Conservation (phyloP, 1,284 basidiomycete species). For the Amylostereum chailletii region DNA sequence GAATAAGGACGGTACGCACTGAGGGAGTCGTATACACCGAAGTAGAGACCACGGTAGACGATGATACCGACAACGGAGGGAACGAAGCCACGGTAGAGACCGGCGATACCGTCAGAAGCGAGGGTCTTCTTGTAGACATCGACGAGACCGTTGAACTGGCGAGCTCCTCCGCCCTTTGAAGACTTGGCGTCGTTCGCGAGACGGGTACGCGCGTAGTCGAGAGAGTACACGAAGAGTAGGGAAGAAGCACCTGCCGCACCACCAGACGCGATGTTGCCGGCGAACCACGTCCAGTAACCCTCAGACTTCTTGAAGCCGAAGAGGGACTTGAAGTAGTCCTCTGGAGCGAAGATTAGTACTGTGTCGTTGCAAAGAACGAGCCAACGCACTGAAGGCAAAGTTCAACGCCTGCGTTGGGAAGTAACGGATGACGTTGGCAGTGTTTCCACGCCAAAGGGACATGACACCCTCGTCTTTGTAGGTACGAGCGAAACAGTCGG, state of each 20-base stretch:
- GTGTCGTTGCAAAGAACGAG: constrained; percentile 17
- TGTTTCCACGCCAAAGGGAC: constrained; percentile 93
- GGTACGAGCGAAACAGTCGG: constrained; percentile 83
- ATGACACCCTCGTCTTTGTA: constrained; percentile 88
- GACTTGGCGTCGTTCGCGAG: constrained; percentile 96
- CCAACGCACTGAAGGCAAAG: constrained; percentile 83
- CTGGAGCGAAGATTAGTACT: constrained; percentile 26
- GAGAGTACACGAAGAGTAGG: constrained; percentile 94
- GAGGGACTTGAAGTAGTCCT: constrained; percentile 95
- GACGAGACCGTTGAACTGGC: constrained; percentile 93
- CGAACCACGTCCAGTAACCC: constrained; percentile 88
- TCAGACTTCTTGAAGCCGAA: constrained; percentile 89
- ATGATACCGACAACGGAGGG: constrained; percentile 94
- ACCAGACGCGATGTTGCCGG: constrained; percentile 92
- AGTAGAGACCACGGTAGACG: constrained; percentile 95
- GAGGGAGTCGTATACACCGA: constrained; percentile 90
- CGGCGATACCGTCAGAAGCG: constrained; percentile 80
- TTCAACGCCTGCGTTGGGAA: constrained; percentile 95
- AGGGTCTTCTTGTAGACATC: constrained; percentile 95
- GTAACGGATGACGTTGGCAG: constrained; percentile 97
- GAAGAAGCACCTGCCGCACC: constrained; percentile 96
- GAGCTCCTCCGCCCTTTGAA: constrained; percentile 80
- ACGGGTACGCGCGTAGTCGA: constrained; percentile 96
- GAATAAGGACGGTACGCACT: constrained; percentile 41
- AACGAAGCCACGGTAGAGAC: constrained; percentile 93